phyloP scores from a whole-genome alignment of 331 rosid species.

The Malus hybrid region DNA sequence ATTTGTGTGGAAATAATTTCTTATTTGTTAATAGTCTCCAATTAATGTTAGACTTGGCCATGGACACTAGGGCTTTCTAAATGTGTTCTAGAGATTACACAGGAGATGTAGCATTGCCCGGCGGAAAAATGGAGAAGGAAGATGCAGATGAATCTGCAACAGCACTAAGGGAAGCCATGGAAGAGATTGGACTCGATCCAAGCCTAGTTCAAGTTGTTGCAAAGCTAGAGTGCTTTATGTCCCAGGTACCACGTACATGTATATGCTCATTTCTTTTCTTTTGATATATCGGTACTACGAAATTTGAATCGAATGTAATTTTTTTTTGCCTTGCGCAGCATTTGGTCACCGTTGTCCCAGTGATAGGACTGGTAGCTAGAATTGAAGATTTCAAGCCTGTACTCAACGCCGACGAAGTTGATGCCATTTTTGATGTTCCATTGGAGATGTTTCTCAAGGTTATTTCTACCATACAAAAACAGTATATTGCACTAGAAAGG shows the following conservation, averaged over 20 bases:
- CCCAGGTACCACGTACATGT: conserved; percentile 6
- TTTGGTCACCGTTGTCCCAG: conserved; percentile 19
- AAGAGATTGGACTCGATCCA: conserved; percentile 33
- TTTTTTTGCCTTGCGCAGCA: conserved; percentile 11
- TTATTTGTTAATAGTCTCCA: neutral
- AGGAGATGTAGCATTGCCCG: conserved; percentile 40
- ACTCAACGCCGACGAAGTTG: conserved; percentile 27
- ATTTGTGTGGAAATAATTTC: neutral
- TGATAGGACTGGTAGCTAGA: conserved; percentile 17
- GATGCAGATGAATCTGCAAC: conserved; percentile 29
- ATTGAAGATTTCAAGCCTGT: conserved; percentile 23
- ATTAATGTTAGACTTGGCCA: neutral
- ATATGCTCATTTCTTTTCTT: too few relatives aligned
- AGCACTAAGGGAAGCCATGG: conserved; percentile 32
- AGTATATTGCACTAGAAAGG: neutral
- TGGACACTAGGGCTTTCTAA: neutral
- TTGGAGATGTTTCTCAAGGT: conserved; percentile 35
- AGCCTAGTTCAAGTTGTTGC: conserved; percentile 22
- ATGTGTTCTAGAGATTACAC: neutral
- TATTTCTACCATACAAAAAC: neutral
- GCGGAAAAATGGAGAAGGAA: conserved; percentile 33
- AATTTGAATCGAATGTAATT: neutral
- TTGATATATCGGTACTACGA: neutral
- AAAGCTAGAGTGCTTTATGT: conserved; percentile 19
- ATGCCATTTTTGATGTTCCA: conserved; percentile 27